phyloP scores from a whole-genome alignment of 2,329 filamentous ascomycete genomes.

The Cladophialophora bantiana region DNA sequence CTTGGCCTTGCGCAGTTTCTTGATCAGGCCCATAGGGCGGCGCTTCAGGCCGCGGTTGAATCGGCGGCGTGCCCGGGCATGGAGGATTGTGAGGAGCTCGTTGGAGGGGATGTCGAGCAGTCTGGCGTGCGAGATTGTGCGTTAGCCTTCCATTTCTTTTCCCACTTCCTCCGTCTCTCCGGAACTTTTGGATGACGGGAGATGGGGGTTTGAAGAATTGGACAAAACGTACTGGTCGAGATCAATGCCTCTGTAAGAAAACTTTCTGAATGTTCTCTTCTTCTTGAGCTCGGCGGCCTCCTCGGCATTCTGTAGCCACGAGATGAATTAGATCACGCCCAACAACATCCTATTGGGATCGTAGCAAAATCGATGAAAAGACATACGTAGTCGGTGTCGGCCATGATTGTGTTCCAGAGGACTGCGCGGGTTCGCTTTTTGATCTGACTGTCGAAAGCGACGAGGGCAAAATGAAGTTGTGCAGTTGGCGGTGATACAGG shows the following conservation, averaged over 20 bases:
- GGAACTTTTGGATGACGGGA: conserved; percentile 24
- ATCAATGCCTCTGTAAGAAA: conserved; percentile 98
- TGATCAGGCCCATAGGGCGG: conserved; percentile 99
- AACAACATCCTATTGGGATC: not conserved
- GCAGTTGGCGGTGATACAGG: conserved; percentile 26
- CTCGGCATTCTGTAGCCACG: conserved; percentile 79
- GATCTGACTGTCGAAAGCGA: conserved; percentile 55
- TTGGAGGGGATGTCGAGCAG: conserved; percentile 98
- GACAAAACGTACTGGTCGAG: conserved; percentile 86
- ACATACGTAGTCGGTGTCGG: conserved; percentile 88
- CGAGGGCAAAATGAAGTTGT: conserved; percentile 46
- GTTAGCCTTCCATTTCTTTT: conserved; percentile 38
- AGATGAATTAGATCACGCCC: conserved; percentile 32
- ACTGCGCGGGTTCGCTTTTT: conserved; percentile 53
- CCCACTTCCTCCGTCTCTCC: not conserved
- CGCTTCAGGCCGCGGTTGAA: conserved; percentile 99
- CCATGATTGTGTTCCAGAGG: conserved; percentile 71
- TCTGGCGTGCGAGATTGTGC: conserved; percentile 59
- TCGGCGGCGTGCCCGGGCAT: conserved; percentile 96
- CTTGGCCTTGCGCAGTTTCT: conserved; percentile 99
- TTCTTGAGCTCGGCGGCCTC: conserved; percentile 99
- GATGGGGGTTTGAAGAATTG: conserved; percentile 3
- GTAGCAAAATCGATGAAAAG: conserved; percentile 12
- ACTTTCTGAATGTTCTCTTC: conserved; percentile 99
- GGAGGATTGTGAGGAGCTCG: conserved; percentile 98